phyloP scores from a whole-genome alignment of 768 basidiomycete species.

The Rhodosporidiobolus sp. region DNA sequence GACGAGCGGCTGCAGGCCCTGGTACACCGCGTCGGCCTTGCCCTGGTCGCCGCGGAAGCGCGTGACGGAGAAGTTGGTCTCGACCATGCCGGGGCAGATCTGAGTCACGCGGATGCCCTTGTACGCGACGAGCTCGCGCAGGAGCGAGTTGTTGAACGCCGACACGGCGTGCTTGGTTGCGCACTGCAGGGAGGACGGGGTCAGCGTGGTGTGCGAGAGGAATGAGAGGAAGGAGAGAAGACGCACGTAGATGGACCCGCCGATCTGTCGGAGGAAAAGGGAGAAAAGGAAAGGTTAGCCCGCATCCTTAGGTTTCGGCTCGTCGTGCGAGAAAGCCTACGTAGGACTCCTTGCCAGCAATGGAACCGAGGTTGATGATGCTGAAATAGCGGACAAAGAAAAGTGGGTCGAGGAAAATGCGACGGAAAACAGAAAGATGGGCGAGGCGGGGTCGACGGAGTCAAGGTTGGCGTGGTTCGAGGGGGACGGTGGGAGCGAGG shows the following conservation, averaged over 20 bases:
- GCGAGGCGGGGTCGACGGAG: no score
- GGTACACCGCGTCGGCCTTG: conserved; percentile 84
- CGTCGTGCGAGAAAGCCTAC: conserved; percentile 46
- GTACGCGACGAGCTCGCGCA: conserved; percentile 72
- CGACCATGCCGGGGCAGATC: conserved; percentile 63
- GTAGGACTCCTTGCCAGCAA: conserved; percentile 84
- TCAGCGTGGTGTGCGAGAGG: no score
- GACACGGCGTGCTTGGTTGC: conserved; percentile 56
- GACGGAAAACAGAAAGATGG: no score
- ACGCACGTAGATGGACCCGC: no score
- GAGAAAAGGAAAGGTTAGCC: no score
- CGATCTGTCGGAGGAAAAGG: no score
- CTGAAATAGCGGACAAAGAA: not conserved
- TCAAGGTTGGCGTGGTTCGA: no score
- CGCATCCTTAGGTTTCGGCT: no score
- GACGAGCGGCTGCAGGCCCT: conserved; percentile 52
- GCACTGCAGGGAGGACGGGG: no score
- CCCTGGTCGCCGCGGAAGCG: conserved; percentile 79
- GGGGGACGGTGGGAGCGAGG: no score
- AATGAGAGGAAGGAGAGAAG: no score
- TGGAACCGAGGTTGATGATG: conserved; percentile 90
- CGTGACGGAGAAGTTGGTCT: conserved; percentile 76
- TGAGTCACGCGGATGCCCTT: conserved; percentile 91
- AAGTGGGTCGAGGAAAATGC: no score
- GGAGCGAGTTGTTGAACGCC: conserved; percentile 76